A percentile compares a stretch with the other conserved stretches of the same genome.
These are phyloP conservation scores for Westerdykella aurantiaca DNA, from an alignment of 2,329 filamentous ascomycete species.

Conservation along the genomic window DNA sequence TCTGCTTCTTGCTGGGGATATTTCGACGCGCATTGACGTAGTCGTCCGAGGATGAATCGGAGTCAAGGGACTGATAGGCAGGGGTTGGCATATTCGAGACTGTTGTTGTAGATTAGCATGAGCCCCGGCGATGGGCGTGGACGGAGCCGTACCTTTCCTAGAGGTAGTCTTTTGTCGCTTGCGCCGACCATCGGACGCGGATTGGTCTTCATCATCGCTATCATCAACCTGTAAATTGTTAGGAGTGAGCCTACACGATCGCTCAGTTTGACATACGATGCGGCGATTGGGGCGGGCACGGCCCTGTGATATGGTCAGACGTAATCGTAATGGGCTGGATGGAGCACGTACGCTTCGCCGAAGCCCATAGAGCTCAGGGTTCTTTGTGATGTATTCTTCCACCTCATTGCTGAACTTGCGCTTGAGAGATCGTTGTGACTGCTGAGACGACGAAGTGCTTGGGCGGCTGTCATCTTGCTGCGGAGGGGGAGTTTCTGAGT, in stretches of 20 bases:
- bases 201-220: conserved; percentile 64
- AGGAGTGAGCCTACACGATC: conserved; percentile 12
- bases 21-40: conserved; percentile 73
- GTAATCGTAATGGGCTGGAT: conserved; percentile 3
- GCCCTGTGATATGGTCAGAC: conserved; percentile 42
- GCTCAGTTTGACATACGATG: conserved; percentile 44
- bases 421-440: conserved; percentile 62
- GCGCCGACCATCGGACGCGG: conserved; percentile 51
- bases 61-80: conserved; percentile 55
- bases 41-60: conserved; percentile 55
- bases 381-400: conserved; percentile 80
- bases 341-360: conserved; percentile 71
- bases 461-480: conserved; percentile 48
- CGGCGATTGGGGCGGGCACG: conserved; percentile 58
- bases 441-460: conserved; percentile 62
- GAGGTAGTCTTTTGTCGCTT: conserved; percentile 65
- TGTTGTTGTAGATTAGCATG: conserved; percentile 36
- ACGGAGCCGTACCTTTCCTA: conserved; percentile 51
- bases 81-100: conserved; percentile 46
- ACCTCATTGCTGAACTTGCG: conserved; percentile 62
- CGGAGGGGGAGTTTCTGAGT: conserved; percentile 55
- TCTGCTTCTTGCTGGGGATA: conserved; percentile 65
- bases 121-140: conserved; percentile 1
- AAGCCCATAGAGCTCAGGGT: conserved; percentile 91
- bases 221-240: conserved; percentile 50